phyloP scores from a whole-genome alignment of 306 rosid species.

The Hippophae rhamnoides region DNA sequence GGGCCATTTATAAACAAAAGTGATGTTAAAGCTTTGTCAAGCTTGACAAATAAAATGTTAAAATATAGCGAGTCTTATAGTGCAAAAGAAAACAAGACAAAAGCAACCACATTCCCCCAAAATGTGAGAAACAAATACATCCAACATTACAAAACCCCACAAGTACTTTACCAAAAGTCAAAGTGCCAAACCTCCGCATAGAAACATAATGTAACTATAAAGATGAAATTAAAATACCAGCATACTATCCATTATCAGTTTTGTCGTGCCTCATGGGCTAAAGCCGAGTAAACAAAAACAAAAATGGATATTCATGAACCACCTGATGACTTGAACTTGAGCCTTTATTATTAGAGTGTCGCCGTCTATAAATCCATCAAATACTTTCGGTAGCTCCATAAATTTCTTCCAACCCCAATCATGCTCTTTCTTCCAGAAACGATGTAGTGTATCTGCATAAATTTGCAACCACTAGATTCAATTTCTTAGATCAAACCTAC shows the following conservation, averaged over 20 bases:
- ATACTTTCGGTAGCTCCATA: conserved; percentile 93
- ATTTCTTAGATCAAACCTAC: conserved; percentile 11
- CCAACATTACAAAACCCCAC: too few relatives aligned
- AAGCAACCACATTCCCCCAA: too few relatives aligned
- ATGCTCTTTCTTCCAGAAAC: conserved; percentile 99
- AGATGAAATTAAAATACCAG: neutral
- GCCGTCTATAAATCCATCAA: conserved; percentile 88
- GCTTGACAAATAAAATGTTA: too few relatives aligned
- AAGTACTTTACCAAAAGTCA: neutral
- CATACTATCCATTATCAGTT: neutral
- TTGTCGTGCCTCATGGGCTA: too few relatives aligned
- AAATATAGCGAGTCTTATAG: too few relatives aligned
- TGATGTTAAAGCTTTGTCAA: too few relatives aligned
- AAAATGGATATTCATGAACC: conserved; percentile 16
- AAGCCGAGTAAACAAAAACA: neutral
- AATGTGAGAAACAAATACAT: too few relatives aligned
- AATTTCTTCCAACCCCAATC: conserved; percentile 99
- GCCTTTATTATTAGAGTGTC: conserved; percentile 95
- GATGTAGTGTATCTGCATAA: conserved; percentile 86
- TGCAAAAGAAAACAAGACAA: too few relatives aligned
- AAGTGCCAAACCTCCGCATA: neutral
- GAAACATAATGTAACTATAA: neutral
- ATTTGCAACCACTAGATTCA: conserved; percentile 12
- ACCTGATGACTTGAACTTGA: conserved; percentile 99
- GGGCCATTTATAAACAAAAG: too few relatives aligned